phyloP scores from a whole-genome alignment of 2,329 filamentous ascomycete genomes.

The Fusarium fujikuroi region DNA sequence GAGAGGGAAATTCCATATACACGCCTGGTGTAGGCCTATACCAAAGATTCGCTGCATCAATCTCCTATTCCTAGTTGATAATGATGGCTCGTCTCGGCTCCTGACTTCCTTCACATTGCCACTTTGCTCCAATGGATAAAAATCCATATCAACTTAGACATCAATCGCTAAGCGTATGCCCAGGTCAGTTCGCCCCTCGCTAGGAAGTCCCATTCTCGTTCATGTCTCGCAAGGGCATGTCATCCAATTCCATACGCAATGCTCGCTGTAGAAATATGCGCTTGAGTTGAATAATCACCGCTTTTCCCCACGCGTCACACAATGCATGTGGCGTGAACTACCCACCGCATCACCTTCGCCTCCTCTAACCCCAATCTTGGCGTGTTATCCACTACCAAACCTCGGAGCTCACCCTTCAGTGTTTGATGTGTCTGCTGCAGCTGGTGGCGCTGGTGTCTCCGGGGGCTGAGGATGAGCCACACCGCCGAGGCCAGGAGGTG shows the following conservation, averaged over 20 bases:
- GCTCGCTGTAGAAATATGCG: constrained; percentile 31
- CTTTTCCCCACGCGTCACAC: constrained; percentile 16
- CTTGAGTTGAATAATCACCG: constrained; percentile 28
- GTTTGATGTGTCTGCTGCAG: constrained; percentile 45
- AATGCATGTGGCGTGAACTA: constrained; percentile 15
- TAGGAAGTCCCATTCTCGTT: constrained; percentile 13
- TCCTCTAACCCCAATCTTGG: background rate
- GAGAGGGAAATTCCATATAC: constrained; percentile 41
- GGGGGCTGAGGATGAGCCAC: constrained; percentile 50
- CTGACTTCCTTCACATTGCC: constrained; percentile 8
- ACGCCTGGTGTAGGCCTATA: constrained; percentile 28
- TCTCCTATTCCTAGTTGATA: background rate
- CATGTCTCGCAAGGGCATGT: constrained; percentile 18
- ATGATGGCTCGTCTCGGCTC: constrained; percentile 10
- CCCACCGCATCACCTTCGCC: background rate
- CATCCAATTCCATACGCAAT: constrained; percentile 29
- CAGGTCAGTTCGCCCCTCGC: constrained; percentile 21
- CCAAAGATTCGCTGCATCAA: constrained; percentile 23
- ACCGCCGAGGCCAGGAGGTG: constrained; percentile 50
- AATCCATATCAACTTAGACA: constrained; percentile 2
- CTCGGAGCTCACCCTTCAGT: constrained; percentile 37
- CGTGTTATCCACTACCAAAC: background rate
- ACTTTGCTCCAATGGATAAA: constrained; percentile 23
- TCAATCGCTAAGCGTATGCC: constrained; percentile 24
- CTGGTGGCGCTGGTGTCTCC: constrained; percentile 50